A percentile compares a stretch with the other conserved stretches of the same genome.
Evolutionary conservation across 345 rosid species (phyloP).

Genomic region (Gossypium australe): DNA sequence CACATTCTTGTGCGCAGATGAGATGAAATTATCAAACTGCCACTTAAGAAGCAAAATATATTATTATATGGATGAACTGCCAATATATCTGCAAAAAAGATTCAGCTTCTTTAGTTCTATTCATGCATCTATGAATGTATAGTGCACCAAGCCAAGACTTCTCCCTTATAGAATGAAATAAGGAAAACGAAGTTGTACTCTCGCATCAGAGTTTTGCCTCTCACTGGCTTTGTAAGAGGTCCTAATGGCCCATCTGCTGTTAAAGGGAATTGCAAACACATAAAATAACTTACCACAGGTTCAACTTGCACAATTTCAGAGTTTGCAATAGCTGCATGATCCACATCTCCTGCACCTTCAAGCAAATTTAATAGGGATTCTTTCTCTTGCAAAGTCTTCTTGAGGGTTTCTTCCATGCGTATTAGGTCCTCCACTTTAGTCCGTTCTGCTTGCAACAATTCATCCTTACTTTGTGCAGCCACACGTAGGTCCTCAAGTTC

Average conservation of each 20-base stretch:
- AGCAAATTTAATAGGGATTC: conserved; percentile 57
- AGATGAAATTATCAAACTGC: background rate
- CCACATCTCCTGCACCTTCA: conserved; percentile 37
- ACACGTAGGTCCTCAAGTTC: conserved; percentile 52
- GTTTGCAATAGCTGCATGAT: conserved; percentile 26
- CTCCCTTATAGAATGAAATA: background rate
- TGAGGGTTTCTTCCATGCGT: conserved; percentile 53
- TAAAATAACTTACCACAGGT: conserved; percentile 69
- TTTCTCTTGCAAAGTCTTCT: conserved; percentile 58
- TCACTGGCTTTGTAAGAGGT: background rate
- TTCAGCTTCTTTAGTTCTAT: background rate
- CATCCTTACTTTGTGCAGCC: conserved; percentile 53
- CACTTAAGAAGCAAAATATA: background rate
- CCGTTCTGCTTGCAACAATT: conserved; percentile 62
- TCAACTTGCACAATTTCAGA: conserved; percentile 82
- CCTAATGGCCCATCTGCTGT: background rate
- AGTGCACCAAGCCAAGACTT: background rate
- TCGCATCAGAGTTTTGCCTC: background rate
- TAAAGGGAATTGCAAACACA: conserved; percentile 1
- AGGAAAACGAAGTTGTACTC: background rate
- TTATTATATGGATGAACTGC: background rate
- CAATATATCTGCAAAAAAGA: background rate
- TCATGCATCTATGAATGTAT: background rate
- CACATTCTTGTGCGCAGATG: background rate
- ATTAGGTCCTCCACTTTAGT: conserved; percentile 65